Conservation (phyloP, 2,329 filamentous ascomycete genomes). For the Dactylellina sp. region DNA sequence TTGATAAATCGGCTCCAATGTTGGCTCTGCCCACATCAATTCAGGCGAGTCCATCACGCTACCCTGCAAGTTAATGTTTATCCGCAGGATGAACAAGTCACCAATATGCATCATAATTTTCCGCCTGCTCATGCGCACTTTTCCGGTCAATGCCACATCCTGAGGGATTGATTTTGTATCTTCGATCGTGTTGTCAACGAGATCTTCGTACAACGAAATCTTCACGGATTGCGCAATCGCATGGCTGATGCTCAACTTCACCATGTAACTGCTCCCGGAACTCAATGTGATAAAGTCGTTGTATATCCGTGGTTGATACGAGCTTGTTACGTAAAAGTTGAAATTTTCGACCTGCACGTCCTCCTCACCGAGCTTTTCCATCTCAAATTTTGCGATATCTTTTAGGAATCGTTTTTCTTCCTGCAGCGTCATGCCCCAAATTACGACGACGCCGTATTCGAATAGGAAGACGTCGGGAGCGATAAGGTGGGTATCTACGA, state of each 20-base stretch:
- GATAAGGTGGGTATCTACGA: conserved; percentile 66
- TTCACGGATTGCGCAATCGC: conserved; percentile 96
- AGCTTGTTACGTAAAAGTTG: conserved; percentile 98
- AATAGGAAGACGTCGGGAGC: conserved; percentile 96
- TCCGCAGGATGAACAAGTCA: conserved; percentile 95
- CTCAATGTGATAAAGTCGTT: conserved; percentile 97
- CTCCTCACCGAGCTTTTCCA: conserved; percentile 86
- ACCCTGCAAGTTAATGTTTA: conserved; percentile 97
- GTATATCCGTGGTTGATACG: conserved; percentile 98
- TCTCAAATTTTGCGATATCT: conserved; percentile 93
- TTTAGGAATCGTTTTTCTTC: conserved; percentile 93
- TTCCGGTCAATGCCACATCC: conserved; percentile 91
- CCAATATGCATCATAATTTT: conserved; percentile 99
- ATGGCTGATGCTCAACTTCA: conserved; percentile 94
- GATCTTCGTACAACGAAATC: conserved; percentile 75
- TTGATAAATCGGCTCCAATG: conserved; percentile 95
- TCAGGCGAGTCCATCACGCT: conserved; percentile 96
- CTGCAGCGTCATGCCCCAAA: conserved; percentile 95
- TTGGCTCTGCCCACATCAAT: conserved; percentile 97
- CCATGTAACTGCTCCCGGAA: conserved; percentile 98
- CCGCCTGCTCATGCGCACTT: conserved; percentile 84
- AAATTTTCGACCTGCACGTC: conserved; percentile 97
- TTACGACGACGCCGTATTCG: conserved; percentile 95
- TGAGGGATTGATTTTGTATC: conserved; percentile 92
- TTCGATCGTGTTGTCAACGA: conserved; percentile 92